phyloP scores from a whole-genome alignment of 1,284 basidiomycete species.

The Naganishia liquefaciens region DNA sequence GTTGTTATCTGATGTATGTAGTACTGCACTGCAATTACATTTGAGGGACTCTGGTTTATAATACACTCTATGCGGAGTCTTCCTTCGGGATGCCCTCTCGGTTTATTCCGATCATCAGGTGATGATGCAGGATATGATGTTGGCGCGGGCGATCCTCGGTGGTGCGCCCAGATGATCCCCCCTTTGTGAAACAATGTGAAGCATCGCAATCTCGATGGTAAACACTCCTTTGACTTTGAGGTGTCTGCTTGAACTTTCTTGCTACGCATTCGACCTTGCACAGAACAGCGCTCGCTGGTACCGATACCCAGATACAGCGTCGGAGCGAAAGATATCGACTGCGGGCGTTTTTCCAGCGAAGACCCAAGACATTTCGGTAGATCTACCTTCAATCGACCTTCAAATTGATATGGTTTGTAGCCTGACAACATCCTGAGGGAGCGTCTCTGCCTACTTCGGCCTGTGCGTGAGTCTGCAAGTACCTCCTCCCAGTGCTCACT shows the following conservation, averaged over 20 bases:
- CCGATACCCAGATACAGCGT: neutral
- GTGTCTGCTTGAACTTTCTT: neutral
- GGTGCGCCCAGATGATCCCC: neutral
- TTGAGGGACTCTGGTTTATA: no score
- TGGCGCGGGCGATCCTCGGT: neutral
- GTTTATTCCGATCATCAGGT: no score
- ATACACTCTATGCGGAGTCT: no score
- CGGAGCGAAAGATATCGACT: neutral
- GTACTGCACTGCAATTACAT: no score
- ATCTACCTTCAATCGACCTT: neutral
- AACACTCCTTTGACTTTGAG: no score
- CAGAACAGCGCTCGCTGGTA: neutral
- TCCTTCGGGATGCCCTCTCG: no score
- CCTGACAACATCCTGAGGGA: neutral
- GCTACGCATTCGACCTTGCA: neutral
- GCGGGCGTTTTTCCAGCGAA: no score
- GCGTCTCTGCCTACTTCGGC: neutral
- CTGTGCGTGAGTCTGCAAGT: neutral
- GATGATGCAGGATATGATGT: no score
- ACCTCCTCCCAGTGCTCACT: neutral
- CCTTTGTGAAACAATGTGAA: neutral
- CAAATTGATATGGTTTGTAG: slow-evolving; percentile 4
- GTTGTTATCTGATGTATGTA: no score
- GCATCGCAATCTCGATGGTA: neutral
- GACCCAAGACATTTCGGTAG: neutral